Base-by-base conservation (phyloP, 1,284 basidiomycete genomes). In the Ustilago hordei region DNA sequence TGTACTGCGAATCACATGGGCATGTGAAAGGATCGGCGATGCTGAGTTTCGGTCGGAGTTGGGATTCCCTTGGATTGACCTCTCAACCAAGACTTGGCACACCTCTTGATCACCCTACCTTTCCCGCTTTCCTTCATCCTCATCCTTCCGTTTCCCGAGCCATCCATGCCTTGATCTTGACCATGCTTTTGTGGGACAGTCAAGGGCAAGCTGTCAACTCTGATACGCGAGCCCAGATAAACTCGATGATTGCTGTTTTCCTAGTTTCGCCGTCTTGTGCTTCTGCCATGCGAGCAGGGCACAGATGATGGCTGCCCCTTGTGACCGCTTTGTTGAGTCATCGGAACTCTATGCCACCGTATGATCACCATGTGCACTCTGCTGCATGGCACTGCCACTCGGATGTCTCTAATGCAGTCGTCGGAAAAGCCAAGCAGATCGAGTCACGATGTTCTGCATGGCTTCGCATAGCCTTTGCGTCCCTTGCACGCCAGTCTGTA, bases 41-140 rank as follows among this genome's bases (percentile, higher is more conserved):
- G 55, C 52, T 57, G 47, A 55, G 47, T 57, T 57, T 6, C 13
- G 8, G n/a, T 56, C 61, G 61, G 61, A 64, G 61, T 55, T 64
- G 47, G 9, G 60, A 55, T 55, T 52, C 11, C 54, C 34, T 19
- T 41, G 38, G 38, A 23, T 35, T 57, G 28, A 31, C 23, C n/a
- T 48, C 13, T 56, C 17, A 17, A 32, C 55, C 12, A 43, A 11
- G 55, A 23, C 56, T 48, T 58, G 55, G 41, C 55, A 45, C 3
- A 8, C 1, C n/a, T 19, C n/a, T 19, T 19, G n/a, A 45, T 45
- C 43, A 19, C 7, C n/a, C 0, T 19, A 7, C 43, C 17, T 28
- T n/a, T 19, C 31, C 15, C 32, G 32, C n/a, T 9, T 38, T 55
- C 34, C 48, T 45, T 45, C 43, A 19, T 45, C n/a, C 43, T 8